A percentile compares a stretch with the other conserved stretches of the same genome.
These are phyloP conservation scores for Malbranchea cinnamomea DNA, from an alignment of 2,329 filamentous ascomycete species.

Conservation along the genomic window DNA sequence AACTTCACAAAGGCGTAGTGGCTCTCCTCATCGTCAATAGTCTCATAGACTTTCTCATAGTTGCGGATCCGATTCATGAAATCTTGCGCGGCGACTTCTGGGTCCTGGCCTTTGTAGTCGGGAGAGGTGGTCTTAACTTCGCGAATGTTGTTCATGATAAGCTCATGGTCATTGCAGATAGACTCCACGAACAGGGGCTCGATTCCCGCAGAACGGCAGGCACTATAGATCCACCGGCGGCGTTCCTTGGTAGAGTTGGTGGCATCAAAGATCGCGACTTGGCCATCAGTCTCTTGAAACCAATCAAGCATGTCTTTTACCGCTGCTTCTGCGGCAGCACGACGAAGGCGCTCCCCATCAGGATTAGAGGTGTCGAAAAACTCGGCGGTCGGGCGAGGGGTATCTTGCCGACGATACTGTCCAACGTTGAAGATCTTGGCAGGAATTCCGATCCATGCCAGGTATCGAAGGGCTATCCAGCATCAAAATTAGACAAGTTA, in stretches of 20 bases:
- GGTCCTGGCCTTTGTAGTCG: conserved; percentile 88
- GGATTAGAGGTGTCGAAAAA: conserved; percentile 89
- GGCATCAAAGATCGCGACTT: conserved; percentile 88
- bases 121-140: conserved; percentile 95
- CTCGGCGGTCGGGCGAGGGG: conserved; percentile 77
- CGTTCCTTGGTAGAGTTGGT: conserved; percentile 90
- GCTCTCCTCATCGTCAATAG: conserved; percentile 76
- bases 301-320: conserved; percentile 87
- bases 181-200: conserved; percentile 94
- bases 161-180: conserved; percentile 85
- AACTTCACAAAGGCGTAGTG: conserved; percentile 92
- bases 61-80: conserved; percentile 91
- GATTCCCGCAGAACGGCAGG: conserved; percentile 58
- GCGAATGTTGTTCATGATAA: conserved; percentile 96
- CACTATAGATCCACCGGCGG: conserved; percentile 78
- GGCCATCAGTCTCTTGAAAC: conserved; percentile 63
- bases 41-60: conserved; percentile 94
- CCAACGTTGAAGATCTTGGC: conserved; percentile 96
- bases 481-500: no score
- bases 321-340: conserved; percentile 78
- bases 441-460: conserved; percentile 90
- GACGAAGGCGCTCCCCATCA: conserved; percentile 79
- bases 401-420: conserved; percentile 79
- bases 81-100: conserved; percentile 76
- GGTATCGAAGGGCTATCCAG: conserved; percentile 65